Conservation (phyloP, 306 rosid genomes). For the Albizia julibrissin region DNA sequence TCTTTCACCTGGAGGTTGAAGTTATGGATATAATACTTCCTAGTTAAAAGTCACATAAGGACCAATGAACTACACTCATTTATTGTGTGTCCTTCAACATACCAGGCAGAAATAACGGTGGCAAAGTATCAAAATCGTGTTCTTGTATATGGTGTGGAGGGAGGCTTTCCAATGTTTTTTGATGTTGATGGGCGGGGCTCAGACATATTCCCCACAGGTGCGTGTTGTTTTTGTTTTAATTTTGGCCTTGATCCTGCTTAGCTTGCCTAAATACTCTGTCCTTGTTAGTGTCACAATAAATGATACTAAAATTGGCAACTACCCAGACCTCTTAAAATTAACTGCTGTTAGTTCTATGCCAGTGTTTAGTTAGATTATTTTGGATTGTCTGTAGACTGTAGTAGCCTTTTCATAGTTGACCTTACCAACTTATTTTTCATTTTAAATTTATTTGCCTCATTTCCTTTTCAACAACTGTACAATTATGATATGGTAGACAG, state of each 20-base stretch:
- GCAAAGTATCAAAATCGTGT: conserved; percentile 83
- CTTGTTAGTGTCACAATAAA: not conserved
- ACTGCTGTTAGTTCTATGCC: not conserved
- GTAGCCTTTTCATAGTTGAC: not conserved
- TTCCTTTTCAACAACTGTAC: not conserved
- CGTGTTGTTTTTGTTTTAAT: not conserved
- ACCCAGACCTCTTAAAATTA: not conserved
- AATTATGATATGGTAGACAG: not conserved
- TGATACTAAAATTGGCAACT: not conserved
- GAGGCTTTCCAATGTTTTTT: conserved; percentile 79
- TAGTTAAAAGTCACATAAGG: not conserved
- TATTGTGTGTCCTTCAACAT: conserved; percentile 2
- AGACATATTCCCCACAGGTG: conserved; percentile 85
- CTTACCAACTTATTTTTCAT: not conserved
- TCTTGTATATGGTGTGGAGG: conserved; percentile 70
- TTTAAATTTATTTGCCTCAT: not conserved
- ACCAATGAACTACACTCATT: not conserved
- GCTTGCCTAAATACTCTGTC: not conserved
- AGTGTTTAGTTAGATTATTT: not conserved
- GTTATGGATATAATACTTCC: not conserved
- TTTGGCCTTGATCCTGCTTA: not conserved
- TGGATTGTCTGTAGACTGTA: not conserved
- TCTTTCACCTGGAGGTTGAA: not conserved
- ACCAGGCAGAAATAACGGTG: conserved; percentile 75
- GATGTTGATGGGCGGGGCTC: conserved; percentile 84